phyloP scores from a whole-genome alignment of 2,329 filamentous ascomycete species.

The Microdochium nivale region DNA sequence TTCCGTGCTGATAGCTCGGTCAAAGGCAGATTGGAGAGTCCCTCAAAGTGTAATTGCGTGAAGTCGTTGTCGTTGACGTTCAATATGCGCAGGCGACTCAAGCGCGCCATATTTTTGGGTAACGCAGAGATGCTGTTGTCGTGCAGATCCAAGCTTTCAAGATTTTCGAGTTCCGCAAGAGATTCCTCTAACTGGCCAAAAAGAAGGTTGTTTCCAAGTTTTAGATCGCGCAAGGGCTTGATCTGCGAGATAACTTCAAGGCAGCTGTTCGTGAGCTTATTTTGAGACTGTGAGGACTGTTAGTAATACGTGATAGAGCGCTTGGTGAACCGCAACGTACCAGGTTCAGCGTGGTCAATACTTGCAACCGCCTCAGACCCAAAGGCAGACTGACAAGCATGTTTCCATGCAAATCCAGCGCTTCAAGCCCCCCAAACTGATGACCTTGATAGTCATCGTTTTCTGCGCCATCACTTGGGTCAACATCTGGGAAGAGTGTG shows the following conservation, averaged over 20 bases:
- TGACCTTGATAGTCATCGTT: constrained; percentile 61
- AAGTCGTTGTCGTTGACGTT: constrained; percentile 77
- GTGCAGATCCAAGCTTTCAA: constrained; percentile 77
- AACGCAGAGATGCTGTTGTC: constrained; percentile 69
- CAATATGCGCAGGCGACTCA: constrained; percentile 63
- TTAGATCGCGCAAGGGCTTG: constrained; percentile 65
- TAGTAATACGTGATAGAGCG: constrained; percentile 8
- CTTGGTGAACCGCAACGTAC: constrained; percentile 33
- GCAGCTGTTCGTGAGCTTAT: constrained; percentile 64
- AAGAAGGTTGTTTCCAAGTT: constrained; percentile 69
- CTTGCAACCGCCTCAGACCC: constrained; percentile 63
- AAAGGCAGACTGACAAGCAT: constrained; percentile 61
- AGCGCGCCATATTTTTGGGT: constrained; percentile 56
- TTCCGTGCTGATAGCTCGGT: constrained; percentile 67
- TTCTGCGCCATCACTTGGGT: constrained; percentile 45
- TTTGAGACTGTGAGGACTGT: constrained; percentile 54
- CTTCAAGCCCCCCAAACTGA: constrained; percentile 76
- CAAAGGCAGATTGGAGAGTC: constrained; percentile 59
- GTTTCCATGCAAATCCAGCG: constrained; percentile 82
- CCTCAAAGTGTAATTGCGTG: constrained; percentile 59
- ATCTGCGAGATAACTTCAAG: constrained; percentile 71
- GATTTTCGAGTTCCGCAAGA: constrained; percentile 54
- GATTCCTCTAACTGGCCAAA: constrained; percentile 56
- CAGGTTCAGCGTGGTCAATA: constrained; percentile 75
- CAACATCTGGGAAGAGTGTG: constrained; percentile 67